A percentile compares a stretch with the other conserved stretches of the same genome.
Conservation (phyloP, 805 yeast species). For the Wickerhamiella hasegawae region DNA sequence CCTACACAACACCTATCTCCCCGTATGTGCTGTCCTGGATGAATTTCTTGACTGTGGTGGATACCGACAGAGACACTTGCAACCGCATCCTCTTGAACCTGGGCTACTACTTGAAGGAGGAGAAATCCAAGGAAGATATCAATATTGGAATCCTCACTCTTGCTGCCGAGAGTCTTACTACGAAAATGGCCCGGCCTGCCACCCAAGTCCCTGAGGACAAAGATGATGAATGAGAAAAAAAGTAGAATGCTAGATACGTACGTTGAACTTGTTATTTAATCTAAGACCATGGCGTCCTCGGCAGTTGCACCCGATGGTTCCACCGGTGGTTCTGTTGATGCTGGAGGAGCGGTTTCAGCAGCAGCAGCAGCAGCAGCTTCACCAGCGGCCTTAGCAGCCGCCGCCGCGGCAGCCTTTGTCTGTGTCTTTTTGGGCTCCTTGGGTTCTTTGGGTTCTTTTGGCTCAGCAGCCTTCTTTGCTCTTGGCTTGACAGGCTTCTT, state of each 20-base stretch:
- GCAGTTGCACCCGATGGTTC: background rate
- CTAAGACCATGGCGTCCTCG: background rate
- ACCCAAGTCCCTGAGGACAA: background rate
- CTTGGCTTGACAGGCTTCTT: background rate
- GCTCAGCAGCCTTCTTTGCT: background rate
- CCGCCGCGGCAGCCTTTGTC: conserved; percentile 4
- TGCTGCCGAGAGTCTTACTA: background rate
- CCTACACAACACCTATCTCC: background rate
- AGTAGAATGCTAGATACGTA: background rate
- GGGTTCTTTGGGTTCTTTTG: conserved; percentile 3
- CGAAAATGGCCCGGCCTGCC: background rate
- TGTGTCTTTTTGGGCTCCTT: conserved; percentile 7
- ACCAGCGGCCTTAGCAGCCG: conserved; percentile 3
- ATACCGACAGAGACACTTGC: conserved; percentile 5
- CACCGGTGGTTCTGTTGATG: background rate
- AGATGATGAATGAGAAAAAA: background rate
- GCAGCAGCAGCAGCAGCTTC: background rate
- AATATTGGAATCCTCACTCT: background rate
- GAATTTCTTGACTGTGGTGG: conserved; percentile 33
- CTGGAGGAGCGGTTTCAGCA: background rate
- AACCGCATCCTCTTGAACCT: background rate
- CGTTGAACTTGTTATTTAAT: background rate
- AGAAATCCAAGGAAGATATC: background rate
- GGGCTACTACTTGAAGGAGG: background rate
- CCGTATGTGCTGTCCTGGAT: conserved; percentile 33